These are phyloP conservation scores for Cunninghamia lanceolata DNA, from an alignment of 75 land plant genomes.

Conservation along the genomic window DNA sequence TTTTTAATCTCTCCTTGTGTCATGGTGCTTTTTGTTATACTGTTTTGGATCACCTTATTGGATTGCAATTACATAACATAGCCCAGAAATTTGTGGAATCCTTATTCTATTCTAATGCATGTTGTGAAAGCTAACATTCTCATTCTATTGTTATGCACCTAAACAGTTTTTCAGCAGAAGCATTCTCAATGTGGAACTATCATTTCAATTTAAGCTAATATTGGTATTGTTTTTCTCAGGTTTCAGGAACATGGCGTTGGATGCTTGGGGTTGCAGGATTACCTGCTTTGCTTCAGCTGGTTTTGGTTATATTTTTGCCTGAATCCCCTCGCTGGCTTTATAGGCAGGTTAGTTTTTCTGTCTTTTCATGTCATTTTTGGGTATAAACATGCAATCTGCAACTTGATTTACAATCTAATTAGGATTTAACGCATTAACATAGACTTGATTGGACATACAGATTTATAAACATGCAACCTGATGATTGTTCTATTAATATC, in stretches of 20 bases:
- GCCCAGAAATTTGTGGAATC: no score
- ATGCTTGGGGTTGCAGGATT: conserved; percentile 51
- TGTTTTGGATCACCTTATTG: not conserved
- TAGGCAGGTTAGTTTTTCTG: conserved; percentile 21
- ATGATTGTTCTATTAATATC: not conserved
- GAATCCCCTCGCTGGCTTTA: conserved; percentile 56
- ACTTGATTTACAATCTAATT: not conserved
- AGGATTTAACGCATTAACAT: not conserved
- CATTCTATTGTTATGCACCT: no score
- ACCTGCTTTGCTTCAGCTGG: conserved; percentile 35
- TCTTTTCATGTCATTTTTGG: not conserved
- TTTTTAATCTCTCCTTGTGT: not conserved
- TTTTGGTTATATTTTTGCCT: conserved; percentile 34
- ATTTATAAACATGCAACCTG: no score
- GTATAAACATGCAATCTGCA: not conserved
- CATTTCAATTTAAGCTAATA: not conserved
- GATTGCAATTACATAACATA: not conserved
- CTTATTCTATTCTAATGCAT: no score
- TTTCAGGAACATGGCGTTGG: conserved; percentile 57
- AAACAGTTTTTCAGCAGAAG: no score
- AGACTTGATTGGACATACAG: no score
- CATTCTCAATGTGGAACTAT: not conserved
- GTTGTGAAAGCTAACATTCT: no score
- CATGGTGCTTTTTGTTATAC: no score
- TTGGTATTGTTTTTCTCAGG: conserved; percentile 18